A percentile compares a stretch with the other conserved stretches of the same genome.
These are phyloP conservation scores for Trichoderma pleuroti DNA, from an alignment of 2,329 filamentous ascomycete species.

Conservation along the genomic window DNA sequence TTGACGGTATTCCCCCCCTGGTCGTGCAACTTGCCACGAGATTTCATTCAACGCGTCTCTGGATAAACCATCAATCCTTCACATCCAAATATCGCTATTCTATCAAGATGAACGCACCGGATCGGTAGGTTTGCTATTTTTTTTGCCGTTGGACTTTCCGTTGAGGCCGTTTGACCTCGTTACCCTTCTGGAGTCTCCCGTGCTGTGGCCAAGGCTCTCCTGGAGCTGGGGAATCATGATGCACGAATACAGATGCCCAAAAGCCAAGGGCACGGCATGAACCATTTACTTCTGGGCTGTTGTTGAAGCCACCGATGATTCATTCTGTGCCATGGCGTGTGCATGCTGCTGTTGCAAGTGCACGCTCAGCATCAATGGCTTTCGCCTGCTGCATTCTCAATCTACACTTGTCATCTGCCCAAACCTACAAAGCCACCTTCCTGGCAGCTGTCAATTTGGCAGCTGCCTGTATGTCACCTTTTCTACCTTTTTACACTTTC, in stretches of 20 bases:
- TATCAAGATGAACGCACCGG: slow-evolving; percentile 54
- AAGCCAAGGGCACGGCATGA: not conserved
- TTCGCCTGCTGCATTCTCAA: not conserved
- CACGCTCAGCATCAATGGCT: not conserved
- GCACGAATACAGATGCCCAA: not conserved
- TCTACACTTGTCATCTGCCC: not conserved
- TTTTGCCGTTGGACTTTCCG: not conserved
- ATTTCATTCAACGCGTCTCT: slow-evolving; percentile 3
- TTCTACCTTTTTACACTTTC: not conserved
- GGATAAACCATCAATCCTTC: not conserved
- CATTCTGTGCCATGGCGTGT: not conserved
- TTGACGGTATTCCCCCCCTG: not conserved
- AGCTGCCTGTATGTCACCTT: not conserved
- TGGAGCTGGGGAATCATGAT: not conserved
- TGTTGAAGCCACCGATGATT: not conserved
- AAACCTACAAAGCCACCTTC: not conserved
- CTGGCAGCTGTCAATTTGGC: not conserved
- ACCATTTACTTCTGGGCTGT: not conserved
- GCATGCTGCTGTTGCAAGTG: slow-evolving; percentile 1
- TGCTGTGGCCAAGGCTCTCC: not conserved
- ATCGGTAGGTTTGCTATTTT: slow-evolving; percentile 43
- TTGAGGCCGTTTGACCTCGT: not conserved
- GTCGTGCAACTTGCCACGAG: not conserved
- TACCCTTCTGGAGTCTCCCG: not conserved
- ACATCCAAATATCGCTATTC: not conserved